Evolutionary conservation across 2,329 filamentous ascomycete genomes (phyloP), one percentile per base, ranked within the genome.

Genomic region (Sarocladium strictum): DNA sequence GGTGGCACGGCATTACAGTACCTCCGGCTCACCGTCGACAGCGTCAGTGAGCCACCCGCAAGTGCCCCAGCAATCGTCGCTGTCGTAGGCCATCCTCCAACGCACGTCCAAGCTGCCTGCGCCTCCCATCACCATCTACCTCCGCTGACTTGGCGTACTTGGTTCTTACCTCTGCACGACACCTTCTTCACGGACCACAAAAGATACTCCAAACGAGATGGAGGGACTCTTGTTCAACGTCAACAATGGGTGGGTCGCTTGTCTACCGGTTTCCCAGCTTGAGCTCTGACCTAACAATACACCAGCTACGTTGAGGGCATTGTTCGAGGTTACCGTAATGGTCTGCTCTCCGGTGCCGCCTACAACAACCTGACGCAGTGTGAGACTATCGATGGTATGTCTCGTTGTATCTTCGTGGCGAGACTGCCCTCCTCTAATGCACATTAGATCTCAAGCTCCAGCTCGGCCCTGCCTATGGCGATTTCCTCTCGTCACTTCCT

Each of bases 361-460:
- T 99, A 99, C 77, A 86, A 81, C 76, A 99, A 97, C 77, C 75
- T 97, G 74, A 95, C 89, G 59, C 93, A 97, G 81, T 97, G 93
- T 83, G 93, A 97, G 76, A 96, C 85, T 51, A 93, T 97, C 65
- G 93, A 97, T 75, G 93, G 93, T 94, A 74, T 63, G 79, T 63
- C 56, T 15, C 12, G 45, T 19, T 11, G 12, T 38, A 43, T 40
- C 15, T 21, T 27, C 21, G 12, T 26, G 45, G 21, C 50, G 32
- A 6, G 23, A 11, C n/a, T 19, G 23, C 15, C 33, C 17, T 43
- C n/a, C 19, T 26, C 40, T 54, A 49, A 54, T 41, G 2, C 21
- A 23, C 15, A 23, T 56, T 63, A 97, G 94, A 99, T 77, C 85
- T 99, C 61, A 99, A 97, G 78, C 86, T 97, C 56, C 94, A 99